Evolutionary conservation across 805 yeast genomes (phyloP).

Genomic region (Tetrapisispora nanseiensis): DNA sequence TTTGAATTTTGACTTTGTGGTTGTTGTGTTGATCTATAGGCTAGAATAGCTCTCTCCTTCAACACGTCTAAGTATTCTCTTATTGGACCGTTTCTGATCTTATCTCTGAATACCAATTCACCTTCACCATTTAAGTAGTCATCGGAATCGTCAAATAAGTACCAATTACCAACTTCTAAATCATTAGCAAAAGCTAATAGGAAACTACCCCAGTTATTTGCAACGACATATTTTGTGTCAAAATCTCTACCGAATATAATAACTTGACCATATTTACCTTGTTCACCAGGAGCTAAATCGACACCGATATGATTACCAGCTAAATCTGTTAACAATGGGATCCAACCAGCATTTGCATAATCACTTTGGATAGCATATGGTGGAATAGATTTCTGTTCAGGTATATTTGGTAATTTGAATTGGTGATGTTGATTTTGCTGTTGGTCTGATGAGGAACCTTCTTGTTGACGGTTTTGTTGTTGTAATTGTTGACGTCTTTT

Average conservation of each 20-base stretch:
- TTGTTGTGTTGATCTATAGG: conserved; percentile 9
- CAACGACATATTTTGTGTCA: conserved; percentile 79
- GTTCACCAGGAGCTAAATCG: conserved; percentile 74
- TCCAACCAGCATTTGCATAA: conserved; percentile 88
- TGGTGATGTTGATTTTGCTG: conserved; percentile 15
- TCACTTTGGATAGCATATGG: conserved; percentile 60
- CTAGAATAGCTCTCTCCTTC: conserved; percentile 26
- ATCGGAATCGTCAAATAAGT: conserved; percentile 53
- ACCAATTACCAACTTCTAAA: conserved; percentile 74
- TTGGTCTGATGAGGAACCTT: conserved; percentile 7
- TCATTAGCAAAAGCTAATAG: conserved; percentile 76
- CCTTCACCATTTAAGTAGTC: conserved; percentile 67
- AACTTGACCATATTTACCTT: conserved; percentile 82
- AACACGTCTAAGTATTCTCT: conserved; percentile 34
- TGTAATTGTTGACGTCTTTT: conserved; percentile 19
- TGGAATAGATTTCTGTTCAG: conserved; percentile 63
- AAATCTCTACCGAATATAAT: conserved; percentile 90
- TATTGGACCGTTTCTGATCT: conserved; percentile 39
- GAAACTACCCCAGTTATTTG: conserved; percentile 85
- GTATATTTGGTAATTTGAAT: conserved; percentile 34
- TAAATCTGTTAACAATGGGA: conserved; percentile 80
- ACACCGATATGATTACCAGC: conserved; percentile 88
- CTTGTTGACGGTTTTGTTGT: conserved; percentile 15
- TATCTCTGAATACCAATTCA: conserved; percentile 60
- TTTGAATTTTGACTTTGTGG: too few species aligned